Percentiles rank a stretch among this genome's conserved stretches.
Evolutionary conservation across 805 yeast species (phyloP).

Genomic region (Candida nanaspora): DNA sequence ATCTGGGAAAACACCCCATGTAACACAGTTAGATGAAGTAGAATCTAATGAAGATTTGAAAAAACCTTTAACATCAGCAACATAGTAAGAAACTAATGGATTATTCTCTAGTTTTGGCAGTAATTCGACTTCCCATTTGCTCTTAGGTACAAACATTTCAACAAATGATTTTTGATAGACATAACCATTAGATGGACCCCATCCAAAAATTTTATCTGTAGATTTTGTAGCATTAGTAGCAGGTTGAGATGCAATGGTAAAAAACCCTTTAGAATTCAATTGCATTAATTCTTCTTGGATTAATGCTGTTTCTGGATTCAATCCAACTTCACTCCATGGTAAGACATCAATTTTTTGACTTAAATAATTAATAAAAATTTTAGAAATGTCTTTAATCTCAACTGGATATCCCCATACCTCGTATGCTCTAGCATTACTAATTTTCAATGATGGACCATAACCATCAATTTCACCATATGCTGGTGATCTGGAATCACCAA

Average conservation of each 20-base stretch:
- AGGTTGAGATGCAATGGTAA: slow-evolving; percentile 95
- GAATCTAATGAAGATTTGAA: slow-evolving; percentile 55
- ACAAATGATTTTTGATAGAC: slow-evolving; percentile 92
- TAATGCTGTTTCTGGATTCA: slow-evolving; percentile 83
- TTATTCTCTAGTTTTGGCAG: slow-evolving; percentile 42
- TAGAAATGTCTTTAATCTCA: slow-evolving; percentile 49
- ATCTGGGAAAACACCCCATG: slow-evolving; percentile 97
- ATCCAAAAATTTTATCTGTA: slow-evolving; percentile 85
- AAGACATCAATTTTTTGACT: slow-evolving; percentile 67
- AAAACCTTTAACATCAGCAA: slow-evolving; percentile 53
- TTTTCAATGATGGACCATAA: slow-evolving; percentile 86
- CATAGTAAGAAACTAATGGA: slow-evolving; percentile 63
- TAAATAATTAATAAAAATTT: slow-evolving; percentile 64
- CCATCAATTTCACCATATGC: slow-evolving; percentile 98
- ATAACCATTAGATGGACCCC: slow-evolving; percentile 92
- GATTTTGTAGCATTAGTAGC: slow-evolving; percentile 76
- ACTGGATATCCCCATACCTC: slow-evolving; percentile 79
- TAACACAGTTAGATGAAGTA: slow-evolving; percentile 69
- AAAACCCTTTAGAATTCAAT: slow-evolving; percentile 65
- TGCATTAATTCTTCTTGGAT: slow-evolving; percentile 87
- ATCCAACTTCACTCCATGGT: slow-evolving; percentile 89
- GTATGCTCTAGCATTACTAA: slow-evolving; percentile 57
- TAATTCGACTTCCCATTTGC: slow-evolving; percentile 56
- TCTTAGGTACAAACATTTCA: slow-evolving; percentile 74
- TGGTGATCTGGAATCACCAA: slow-evolving; percentile 91